Conservation (phyloP, 768 basidiomycete species). For the Sarcomyxa edulis region DNA sequence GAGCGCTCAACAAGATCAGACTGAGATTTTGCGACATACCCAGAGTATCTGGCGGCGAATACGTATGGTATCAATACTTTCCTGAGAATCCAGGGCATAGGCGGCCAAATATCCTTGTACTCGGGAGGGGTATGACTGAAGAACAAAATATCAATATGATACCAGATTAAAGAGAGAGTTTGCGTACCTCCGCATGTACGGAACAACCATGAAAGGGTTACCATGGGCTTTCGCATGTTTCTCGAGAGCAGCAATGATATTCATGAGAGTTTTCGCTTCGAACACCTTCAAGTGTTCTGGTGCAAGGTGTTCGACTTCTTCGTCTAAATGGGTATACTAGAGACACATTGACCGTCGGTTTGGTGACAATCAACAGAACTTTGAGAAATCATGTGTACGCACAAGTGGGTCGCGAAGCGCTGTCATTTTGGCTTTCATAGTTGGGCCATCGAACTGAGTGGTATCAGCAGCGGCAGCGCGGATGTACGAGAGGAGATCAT, state of each 20-base stretch:
- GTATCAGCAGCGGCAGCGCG: constrained; percentile 17
- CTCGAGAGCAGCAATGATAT: constrained; percentile 20
- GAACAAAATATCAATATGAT: neutral
- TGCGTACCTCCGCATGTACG: constrained; percentile 30
- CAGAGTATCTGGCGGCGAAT: constrained; percentile 26
- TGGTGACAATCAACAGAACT: no score
- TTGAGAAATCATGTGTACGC: constrained; percentile 10
- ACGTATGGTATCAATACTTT: constrained; percentile 30
- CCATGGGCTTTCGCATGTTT: constrained; percentile 26
- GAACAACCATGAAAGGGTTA: constrained; percentile 25
- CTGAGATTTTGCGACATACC: constrained; percentile 19
- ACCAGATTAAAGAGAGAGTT: neutral
- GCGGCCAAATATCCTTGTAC: constrained; percentile 30
- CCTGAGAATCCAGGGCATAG: constrained; percentile 31
- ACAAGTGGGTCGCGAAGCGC: constrained; percentile 25
- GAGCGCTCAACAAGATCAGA: neutral
- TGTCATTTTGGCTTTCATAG: constrained; percentile 22
- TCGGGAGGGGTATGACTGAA: constrained; percentile 32
- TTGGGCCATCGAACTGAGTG: constrained; percentile 22
- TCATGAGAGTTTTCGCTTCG: constrained; percentile 19
- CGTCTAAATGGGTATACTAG: constrained; percentile 32
- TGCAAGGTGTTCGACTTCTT: constrained; percentile 28
- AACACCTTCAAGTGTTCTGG: constrained; percentile 26
- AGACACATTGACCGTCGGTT: no score
- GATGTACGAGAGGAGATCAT: constrained; percentile 19